Conservation (phyloP, 306 rosid species). For the Cucurbita ficifolia region DNA sequence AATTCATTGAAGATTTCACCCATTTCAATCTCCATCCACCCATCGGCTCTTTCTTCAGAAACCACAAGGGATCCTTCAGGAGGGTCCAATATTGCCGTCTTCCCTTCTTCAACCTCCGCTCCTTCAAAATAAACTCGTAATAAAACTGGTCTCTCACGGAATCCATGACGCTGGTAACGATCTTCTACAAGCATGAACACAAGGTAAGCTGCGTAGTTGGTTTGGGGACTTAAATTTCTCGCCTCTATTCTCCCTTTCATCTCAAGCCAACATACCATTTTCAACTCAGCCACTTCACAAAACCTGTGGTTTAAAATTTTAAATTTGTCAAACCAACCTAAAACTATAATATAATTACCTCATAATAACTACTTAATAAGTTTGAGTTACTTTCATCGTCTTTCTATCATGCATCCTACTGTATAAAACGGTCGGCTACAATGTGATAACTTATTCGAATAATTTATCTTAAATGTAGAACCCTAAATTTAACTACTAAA, state of each 20-base stretch:
- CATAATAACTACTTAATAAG: no score
- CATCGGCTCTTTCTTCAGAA: constrained; percentile 3
- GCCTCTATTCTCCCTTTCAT: constrained; percentile 12
- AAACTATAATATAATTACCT: no score
- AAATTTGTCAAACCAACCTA: no score
- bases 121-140: not conserved
- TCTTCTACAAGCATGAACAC: constrained; percentile 8
- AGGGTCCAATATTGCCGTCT: not conserved
- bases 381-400: no score
- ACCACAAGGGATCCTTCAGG: not conserved
- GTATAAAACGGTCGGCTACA: no score
- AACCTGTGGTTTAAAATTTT: constrained; percentile 5
- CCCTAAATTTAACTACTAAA: no score
- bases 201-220: constrained; percentile 17
- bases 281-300: constrained; percentile 13
- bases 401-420: no score
- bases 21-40: constrained; percentile 21
- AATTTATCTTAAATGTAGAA: no score
- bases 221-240: constrained; percentile 6
- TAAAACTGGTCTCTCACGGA: not conserved
- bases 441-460: no score
- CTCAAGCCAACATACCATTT: constrained; percentile 1
- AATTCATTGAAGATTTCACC: constrained; percentile 16
- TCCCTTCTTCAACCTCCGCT: not conserved
- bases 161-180: not conserved